Conservation (phyloP, 371 early-diverging fungal species). For the Haplosporangium sp. region DNA sequence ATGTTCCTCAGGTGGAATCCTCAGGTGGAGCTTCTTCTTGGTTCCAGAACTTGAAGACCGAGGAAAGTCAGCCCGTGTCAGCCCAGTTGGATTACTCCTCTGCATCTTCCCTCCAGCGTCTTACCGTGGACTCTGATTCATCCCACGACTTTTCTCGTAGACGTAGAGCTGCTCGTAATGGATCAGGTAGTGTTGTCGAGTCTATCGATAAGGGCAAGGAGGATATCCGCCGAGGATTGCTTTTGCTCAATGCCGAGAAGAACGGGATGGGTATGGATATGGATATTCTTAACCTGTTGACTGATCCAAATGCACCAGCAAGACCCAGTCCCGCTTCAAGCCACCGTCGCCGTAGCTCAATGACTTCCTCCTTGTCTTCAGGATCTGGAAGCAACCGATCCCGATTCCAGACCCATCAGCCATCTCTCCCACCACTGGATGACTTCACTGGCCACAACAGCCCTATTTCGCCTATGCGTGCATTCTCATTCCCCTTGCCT, state of each 20-base stretch:
- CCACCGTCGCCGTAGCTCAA: slow-evolving; percentile 39
- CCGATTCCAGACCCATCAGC: slow-evolving; percentile 22
- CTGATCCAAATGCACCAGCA: slow-evolving; percentile 53
- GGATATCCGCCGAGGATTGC: slow-evolving; percentile 65
- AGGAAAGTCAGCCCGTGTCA: slow-evolving; percentile 46
- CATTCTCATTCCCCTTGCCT: slow-evolving; percentile 34
- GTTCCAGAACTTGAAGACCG: slow-evolving; percentile 52
- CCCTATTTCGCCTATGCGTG: slow-evolving; percentile 42
- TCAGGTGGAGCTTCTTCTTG: slow-evolving; percentile 45
- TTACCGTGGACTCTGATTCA: slow-evolving; percentile 46
- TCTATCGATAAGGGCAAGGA: slow-evolving; percentile 73
- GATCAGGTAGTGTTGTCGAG: slow-evolving; percentile 60
- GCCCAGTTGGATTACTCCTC: slow-evolving; percentile 41
- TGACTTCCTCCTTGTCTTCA: slow-evolving; percentile 43
- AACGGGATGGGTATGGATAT: slow-evolving; percentile 53
- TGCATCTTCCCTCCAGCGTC: slow-evolving; percentile 24
- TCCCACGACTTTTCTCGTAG: slow-evolving; percentile 40
- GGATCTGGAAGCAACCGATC: slow-evolving; percentile 25
- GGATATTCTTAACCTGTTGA: slow-evolving; percentile 54
- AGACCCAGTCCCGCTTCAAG: slow-evolving; percentile 53
- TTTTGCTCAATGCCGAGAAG: slow-evolving; percentile 56
- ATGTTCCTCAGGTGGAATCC: slow-evolving; percentile 37
- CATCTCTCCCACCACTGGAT: slow-evolving; percentile 20
- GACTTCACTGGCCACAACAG: slow-evolving; percentile 21
- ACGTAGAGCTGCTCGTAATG: slow-evolving; percentile 42